Base-by-base conservation (phyloP, 192 early-diverging fungal species). In the Lobulomyces angularis region DNA sequence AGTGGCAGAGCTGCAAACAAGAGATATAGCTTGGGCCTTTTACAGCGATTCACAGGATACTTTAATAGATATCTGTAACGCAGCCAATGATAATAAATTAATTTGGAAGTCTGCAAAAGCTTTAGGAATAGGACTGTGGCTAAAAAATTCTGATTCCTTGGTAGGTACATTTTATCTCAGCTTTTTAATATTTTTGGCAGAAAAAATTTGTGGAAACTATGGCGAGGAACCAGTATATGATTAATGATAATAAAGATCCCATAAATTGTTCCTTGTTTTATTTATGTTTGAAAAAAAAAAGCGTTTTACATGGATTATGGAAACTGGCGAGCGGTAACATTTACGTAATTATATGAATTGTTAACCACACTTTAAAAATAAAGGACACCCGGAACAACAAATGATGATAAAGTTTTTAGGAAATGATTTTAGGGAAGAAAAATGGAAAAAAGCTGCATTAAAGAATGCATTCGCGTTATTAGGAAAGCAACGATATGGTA, bases 381-480 rank as follows among this genome's bases (percentile, higher is more conserved):
- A 12, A 32, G 25, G 30, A 21, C 86, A 97, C 48, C 77, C 84
- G 3, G 91, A 99, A 43, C 83, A 88, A 51, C 61, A 55, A 31
- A 74, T 75, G 20, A 96, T 95, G 90, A 33, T 87, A n/a, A 69
- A 72, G 26, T 97, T 99, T 55, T 57, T 99, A 33, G 66, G 77
- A 4, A 84, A 97, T 61, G 86, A 97, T 59, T 98, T 98, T 70
- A 66, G 74, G 11, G 74, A 86, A 38, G 67, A 80, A 3, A 61
- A 86, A 29, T 99, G 95, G 95, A 78, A 72, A 47, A 89, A 79
- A 11, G 90, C 92, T 0, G 95, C 95, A 1, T 59, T 79, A n/a
- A 99, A 99, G 53, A 99, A 99, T 50, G 95, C 95, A 2, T 99
- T 85, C 62, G 95, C 83, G n/a, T 53, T 99, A 27, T 58, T 99